Evolutionary conservation across 2,329 filamentous ascomycete genomes (phyloP).

Genomic region (Fusarium chlamydosporum): DNA sequence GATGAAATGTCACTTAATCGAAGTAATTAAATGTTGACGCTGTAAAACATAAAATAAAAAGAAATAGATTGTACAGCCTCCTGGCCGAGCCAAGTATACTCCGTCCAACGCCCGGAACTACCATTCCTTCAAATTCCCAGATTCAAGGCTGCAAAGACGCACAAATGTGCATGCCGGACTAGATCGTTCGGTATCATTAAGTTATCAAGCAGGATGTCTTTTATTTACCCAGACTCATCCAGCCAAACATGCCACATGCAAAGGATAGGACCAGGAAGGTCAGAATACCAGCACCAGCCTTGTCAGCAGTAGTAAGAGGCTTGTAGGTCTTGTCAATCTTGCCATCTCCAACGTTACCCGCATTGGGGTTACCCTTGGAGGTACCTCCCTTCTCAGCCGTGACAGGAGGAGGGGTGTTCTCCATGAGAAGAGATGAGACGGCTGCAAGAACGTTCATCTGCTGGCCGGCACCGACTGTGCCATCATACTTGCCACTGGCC

Average conservation of each 20-base stretch:
- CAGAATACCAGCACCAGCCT: constrained; percentile 64
- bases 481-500: constrained; percentile 66
- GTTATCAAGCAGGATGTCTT: constrained; percentile 8
- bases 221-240: constrained; percentile 62
- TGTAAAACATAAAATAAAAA: constrained; percentile 29
- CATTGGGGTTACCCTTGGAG: constrained; percentile 61
- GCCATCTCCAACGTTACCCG: constrained; percentile 57
- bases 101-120: constrained; percentile 48
- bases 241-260: constrained; percentile 60
- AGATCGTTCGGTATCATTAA: constrained; percentile 30
- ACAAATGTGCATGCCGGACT: constrained; percentile 25
- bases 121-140: constrained; percentile 37
- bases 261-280: constrained; percentile 62
- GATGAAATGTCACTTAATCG: background rate
- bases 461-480: constrained; percentile 70
- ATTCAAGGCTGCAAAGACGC: constrained; percentile 35
- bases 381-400: constrained; percentile 67
- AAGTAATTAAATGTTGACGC: constrained; percentile 7
- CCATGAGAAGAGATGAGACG: constrained; percentile 66
- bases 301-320: constrained; percentile 61
- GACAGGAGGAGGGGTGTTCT: constrained; percentile 57
- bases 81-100: constrained; percentile 45
- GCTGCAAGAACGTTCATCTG: constrained; percentile 71
- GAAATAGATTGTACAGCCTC: constrained; percentile 37
- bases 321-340: constrained; percentile 52